Evolutionary conservation across 2,329 filamentous ascomycete species (phyloP).

Genomic region (Aspergillus clavatus): DNA sequence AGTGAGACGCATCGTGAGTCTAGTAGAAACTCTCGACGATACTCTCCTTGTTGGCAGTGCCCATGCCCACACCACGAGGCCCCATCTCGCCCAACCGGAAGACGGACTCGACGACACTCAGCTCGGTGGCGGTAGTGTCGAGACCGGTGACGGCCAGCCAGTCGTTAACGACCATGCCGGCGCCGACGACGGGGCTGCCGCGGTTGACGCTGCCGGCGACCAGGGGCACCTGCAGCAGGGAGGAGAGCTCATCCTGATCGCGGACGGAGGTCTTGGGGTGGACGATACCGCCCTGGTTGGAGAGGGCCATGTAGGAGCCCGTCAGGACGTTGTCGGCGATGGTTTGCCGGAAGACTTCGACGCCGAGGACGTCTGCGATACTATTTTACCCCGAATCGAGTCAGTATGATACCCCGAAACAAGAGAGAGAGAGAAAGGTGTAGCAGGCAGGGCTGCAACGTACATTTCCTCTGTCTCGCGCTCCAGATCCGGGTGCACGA

Average conservation of each 20-base stretch:
- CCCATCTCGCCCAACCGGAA: slow-evolving; percentile 87
- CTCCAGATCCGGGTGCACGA: slow-evolving; percentile 94
- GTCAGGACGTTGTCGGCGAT: slow-evolving; percentile 96
- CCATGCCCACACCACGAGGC: slow-evolving; percentile 55
- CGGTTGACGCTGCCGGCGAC: slow-evolving; percentile 93
- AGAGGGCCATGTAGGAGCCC: slow-evolving; percentile 92
- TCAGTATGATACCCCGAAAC: slow-evolving; percentile 4
- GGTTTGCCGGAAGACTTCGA: slow-evolving; percentile 70
- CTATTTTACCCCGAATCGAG: slow-evolving; percentile 17
- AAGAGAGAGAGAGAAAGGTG: background rate
- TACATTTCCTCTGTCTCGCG: slow-evolving; percentile 94
- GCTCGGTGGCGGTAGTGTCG: slow-evolving; percentile 93
- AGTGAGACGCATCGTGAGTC: slow-evolving; percentile 20
- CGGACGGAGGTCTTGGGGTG: slow-evolving; percentile 96
- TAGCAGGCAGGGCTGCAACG: no score
- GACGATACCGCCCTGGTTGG: slow-evolving; percentile 93
- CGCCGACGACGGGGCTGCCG: slow-evolving; percentile 89
- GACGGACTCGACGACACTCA: slow-evolving; percentile 93
- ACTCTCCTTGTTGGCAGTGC: slow-evolving; percentile 73
- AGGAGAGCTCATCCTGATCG: slow-evolving; percentile 95
- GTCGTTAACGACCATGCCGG: slow-evolving; percentile 95
- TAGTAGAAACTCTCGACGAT: slow-evolving; percentile 99
- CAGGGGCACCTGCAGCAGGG: slow-evolving; percentile 87
- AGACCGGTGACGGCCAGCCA: slow-evolving; percentile 93
- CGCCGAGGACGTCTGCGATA: slow-evolving; percentile 76